Conservation (phyloP, 768 basidiomycete genomes). For the Lactifluus pinguis region DNA sequence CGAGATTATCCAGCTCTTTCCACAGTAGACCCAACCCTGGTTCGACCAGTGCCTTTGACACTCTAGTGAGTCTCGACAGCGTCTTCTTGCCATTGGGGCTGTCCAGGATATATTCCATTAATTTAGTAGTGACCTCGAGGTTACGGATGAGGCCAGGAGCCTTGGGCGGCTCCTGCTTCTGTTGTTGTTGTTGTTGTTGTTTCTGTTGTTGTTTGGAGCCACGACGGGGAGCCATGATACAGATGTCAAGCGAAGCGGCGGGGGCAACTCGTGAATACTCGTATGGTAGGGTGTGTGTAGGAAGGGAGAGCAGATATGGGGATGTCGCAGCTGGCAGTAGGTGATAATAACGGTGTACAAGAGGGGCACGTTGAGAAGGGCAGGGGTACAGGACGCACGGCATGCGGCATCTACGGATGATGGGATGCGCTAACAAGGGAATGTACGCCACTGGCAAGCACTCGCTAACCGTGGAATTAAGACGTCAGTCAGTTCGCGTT, state of each 20-base stretch:
- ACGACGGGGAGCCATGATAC: conserved; percentile 13
- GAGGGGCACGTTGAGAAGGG: conserved; percentile 21
- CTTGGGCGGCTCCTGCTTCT: conserved; percentile 40
- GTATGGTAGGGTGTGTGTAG: not conserved
- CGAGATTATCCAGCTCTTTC: conserved; percentile 69
- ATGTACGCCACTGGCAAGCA: not conserved
- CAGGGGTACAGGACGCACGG: conserved; percentile 14
- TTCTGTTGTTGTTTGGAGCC: conserved; percentile 8
- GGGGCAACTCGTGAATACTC: not conserved
- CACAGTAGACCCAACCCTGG: conserved; percentile 65
- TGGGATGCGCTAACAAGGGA: not conserved
- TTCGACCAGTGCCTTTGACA: conserved; percentile 64
- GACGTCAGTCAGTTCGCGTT: not conserved
- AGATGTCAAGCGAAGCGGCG: not conserved
- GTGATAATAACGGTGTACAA: conserved; percentile 12
- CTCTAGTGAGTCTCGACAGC: conserved; percentile 62
- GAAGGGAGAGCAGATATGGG: conserved; percentile 14
- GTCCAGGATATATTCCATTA: conserved; percentile 45
- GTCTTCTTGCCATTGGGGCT: conserved; percentile 57
- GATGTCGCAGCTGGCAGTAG: conserved; percentile 5
- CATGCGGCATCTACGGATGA: conserved; percentile 12
- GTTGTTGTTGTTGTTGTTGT: not conserved
- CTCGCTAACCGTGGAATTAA: not conserved
- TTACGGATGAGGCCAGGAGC: conserved; percentile 51
- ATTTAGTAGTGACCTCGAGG: conserved; percentile 43